Conservation (phyloP, 2,329 filamentous ascomycete species). For the Plenodomus tracheiphilus region DNA sequence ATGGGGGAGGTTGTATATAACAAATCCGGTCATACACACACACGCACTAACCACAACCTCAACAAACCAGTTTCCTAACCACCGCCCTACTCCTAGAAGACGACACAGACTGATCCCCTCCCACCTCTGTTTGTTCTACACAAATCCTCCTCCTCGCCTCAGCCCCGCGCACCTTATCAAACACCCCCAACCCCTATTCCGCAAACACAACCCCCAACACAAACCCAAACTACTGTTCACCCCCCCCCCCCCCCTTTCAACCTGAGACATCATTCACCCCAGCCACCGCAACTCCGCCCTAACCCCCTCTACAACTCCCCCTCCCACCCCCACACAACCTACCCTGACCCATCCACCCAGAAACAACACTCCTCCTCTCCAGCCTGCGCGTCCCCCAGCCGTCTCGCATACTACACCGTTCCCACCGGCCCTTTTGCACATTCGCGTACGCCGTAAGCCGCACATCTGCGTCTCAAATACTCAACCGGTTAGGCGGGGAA, state of each 20-base stretch:
- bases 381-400: constrained; percentile 28
- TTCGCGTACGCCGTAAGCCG: constrained; percentile 47
- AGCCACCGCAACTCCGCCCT: constrained; percentile 48
- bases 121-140: constrained; percentile 15
- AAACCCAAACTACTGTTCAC: constrained; percentile 35
- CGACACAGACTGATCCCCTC: constrained; percentile 31
- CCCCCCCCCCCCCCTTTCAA: too few species aligned
- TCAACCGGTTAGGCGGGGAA: constrained; percentile 23
- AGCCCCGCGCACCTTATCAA: constrained; percentile 18
- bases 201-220: constrained; percentile 2
- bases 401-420: constrained; percentile 39
- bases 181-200: background rate
- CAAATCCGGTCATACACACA: too few species aligned
- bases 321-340: constrained; percentile 23
- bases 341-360: constrained; percentile 25
- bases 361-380: constrained; percentile 32
- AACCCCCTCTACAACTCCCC: constrained; percentile 12
- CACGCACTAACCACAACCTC: too few species aligned
- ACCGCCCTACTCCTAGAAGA: constrained; percentile 35
- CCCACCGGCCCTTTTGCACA: constrained; percentile 45
- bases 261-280: constrained; percentile 47
- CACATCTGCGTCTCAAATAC: constrained; percentile 33
- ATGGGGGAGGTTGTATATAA: too few species aligned
- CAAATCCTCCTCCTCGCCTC: constrained; percentile 25
- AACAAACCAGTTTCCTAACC: constrained; percentile 16